Evolutionary conservation across 495 filamentous ascomycete genomes (phyloP).

Genomic region (Clavariopsis aquatica): DNA sequence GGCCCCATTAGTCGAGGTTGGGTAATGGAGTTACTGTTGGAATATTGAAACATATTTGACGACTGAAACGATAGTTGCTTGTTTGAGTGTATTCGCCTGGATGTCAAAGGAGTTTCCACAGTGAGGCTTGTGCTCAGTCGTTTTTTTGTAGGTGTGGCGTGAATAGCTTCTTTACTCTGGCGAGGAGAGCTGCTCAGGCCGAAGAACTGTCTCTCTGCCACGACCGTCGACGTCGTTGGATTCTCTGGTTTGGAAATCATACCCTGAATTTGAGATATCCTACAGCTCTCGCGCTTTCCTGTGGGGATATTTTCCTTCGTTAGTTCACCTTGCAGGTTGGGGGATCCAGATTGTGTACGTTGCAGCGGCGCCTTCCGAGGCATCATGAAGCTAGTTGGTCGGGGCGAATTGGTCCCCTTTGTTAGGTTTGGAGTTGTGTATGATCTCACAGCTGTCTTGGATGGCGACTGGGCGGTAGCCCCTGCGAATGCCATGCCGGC

Average conservation of each 20-base stretch:
- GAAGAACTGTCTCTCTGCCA: slow-evolving; percentile 3
- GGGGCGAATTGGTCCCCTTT: slow-evolving; percentile 2
- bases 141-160: slow-evolving; percentile 2
- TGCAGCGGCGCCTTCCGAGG: slow-evolving; percentile 12
- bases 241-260: slow-evolving; percentile 1
- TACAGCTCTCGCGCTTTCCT: slow-evolving; percentile 12
- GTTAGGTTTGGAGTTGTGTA: slow-evolving; percentile 32
- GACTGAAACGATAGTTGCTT: background rate
- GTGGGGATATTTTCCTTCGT: slow-evolving; percentile 29
- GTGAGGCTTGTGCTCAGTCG: slow-evolving; percentile 12
- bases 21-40: slow-evolving; percentile 9
- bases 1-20: slow-evolving; percentile 32
- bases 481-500: slow-evolving; percentile 26
- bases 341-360: background rate
- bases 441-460: slow-evolving; percentile 25
- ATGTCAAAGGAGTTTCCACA: slow-evolving; percentile 7
- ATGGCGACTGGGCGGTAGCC: background rate
- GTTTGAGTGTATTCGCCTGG: slow-evolving; percentile 4
- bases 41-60: background rate
- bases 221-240: background rate
- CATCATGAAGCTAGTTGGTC: slow-evolving; percentile 14
- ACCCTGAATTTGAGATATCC: slow-evolving; percentile 20
- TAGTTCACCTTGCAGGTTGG: background rate
- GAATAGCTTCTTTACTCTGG: slow-evolving; percentile 14
- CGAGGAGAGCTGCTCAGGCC: background rate